Evolutionary conservation across 129 eudicot species (phyloP), one percentile per base, ranked within the genome.

Genomic region (Silybum marianum): DNA sequence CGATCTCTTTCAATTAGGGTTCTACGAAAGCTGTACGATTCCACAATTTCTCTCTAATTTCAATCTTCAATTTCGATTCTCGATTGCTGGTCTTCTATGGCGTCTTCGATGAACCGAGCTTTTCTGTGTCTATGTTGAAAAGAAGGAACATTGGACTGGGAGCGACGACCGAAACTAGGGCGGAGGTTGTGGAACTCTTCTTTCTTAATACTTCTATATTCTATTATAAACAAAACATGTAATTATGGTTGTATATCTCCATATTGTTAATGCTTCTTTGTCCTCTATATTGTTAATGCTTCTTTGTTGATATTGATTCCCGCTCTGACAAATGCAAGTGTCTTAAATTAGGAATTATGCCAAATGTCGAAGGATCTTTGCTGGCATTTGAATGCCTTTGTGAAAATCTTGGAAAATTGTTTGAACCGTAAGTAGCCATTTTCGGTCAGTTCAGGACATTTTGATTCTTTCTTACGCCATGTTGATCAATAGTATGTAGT

Each of bases 341-440:
- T 42, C 69, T 16, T 74, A 40, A 16, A 42, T 87, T 72, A 94
- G 99, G 90, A 92, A 89, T 86, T 92, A 97, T 80, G 99, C 98
- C 24, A 95, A 92, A 84, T 74, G 93, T 74, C 95, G 99, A 95
- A 84, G 99, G 99, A 74, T 87, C 98, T 72, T 86, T 95, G 80
- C 89, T 95, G 81, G 99, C 95, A 25, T 95, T 95, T 81, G 99
- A 95, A 80, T 95, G 99, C 81, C 90, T 95, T 48, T 95, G 99
- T 91, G 99, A 95, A 78, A 95, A 90, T 84, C 98, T 95, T 48
- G 99, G 99, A 77, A 90, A 89, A 85, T 85, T 95, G 72, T 95
- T 95, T 82, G 99, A 95, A 89, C 99, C 98, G 99, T 95, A 89
- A 63, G 95, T 80, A 18, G 63, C 9, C 32, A 30, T 71, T 36